Evolutionary conservation across 139 green algal species (phyloP).

Genomic region (Trebouxia sp.): DNA sequence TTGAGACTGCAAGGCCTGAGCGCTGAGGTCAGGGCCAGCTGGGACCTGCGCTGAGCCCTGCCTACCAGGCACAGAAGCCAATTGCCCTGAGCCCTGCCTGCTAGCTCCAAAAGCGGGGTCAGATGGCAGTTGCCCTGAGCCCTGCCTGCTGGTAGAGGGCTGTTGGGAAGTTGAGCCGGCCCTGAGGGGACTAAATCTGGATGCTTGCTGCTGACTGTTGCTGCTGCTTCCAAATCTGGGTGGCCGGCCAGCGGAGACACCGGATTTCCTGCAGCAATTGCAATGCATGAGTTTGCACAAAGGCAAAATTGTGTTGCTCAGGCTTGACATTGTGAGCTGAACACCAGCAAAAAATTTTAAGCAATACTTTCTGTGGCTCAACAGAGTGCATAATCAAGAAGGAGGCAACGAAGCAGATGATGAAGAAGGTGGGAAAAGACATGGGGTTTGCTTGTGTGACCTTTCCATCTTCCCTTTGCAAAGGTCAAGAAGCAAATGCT

Average conservation of each 20-base stretch:
- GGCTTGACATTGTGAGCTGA: background rate
- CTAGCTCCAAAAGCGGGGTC: too few relatives aligned
- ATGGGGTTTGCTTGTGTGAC: too few relatives aligned
- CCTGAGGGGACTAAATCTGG: conserved; percentile 8
- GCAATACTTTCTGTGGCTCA: too few relatives aligned
- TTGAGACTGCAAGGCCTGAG: background rate
- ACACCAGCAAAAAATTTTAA: background rate
- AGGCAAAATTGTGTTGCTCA: background rate
- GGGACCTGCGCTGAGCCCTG: background rate
- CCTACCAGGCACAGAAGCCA: too few relatives aligned
- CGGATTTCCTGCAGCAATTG: conserved; percentile 13
- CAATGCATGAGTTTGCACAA: background rate
- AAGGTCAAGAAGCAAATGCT: too few relatives aligned
- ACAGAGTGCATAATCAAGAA: too few relatives aligned
- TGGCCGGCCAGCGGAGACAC: background rate
- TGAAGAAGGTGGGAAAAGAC: too few relatives aligned
- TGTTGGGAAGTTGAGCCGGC: background rate
- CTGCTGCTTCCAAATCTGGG: background rate
- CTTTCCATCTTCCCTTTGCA: too few relatives aligned
- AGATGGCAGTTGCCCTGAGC: background rate
- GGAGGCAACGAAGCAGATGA: too few relatives aligned
- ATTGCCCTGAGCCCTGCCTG: background rate
- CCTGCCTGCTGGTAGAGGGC: background rate
- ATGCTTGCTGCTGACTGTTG: background rate
- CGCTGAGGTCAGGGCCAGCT: background rate